Percentiles rank a stretch among this genome's conserved stretches.
phyloP scores from a whole-genome alignment of 192 early-diverging fungal species.

The Coemansia sp. region DNA sequence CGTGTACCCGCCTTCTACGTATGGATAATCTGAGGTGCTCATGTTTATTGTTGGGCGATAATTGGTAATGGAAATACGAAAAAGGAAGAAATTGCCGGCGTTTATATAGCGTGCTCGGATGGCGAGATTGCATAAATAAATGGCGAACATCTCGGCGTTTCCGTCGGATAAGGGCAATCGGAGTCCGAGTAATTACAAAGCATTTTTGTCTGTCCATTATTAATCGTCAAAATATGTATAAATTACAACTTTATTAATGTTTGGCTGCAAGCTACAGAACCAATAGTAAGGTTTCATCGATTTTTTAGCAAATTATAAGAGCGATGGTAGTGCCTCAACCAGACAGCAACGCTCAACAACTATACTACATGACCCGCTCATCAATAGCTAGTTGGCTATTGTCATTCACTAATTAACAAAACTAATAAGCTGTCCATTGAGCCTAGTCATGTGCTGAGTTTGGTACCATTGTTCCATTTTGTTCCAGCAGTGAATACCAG shows the following conservation, averaged over 20 bases:
- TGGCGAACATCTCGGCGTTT: not conserved
- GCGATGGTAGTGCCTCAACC: no score
- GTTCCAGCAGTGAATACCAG: no score
- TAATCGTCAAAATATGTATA: not conserved
- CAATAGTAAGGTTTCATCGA: no score
- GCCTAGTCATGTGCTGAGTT: no score
- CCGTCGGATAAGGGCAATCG: not conserved
- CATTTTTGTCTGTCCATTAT: not conserved
- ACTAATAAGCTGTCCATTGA: no score
- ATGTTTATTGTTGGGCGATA: conserved; percentile 4
- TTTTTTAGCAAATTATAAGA: no score
- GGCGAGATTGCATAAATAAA: not conserved
- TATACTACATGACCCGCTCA: no score
- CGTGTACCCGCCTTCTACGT: conserved; percentile 37
- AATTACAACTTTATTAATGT: not conserved
- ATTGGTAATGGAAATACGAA: not conserved
- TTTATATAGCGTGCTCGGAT: not conserved
- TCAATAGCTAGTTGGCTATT: no score
- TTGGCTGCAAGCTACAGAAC: no score
- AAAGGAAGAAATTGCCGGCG: not conserved
- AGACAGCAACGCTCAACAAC: no score
- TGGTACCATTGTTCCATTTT: no score
- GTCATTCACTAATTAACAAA: no score
- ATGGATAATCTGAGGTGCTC: conserved; percentile 23
- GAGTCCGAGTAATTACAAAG: not conserved